Evolutionary conservation across 2,329 filamentous ascomycete genomes (phyloP).

Genomic region (Tolypocladium pustulatum): DNA sequence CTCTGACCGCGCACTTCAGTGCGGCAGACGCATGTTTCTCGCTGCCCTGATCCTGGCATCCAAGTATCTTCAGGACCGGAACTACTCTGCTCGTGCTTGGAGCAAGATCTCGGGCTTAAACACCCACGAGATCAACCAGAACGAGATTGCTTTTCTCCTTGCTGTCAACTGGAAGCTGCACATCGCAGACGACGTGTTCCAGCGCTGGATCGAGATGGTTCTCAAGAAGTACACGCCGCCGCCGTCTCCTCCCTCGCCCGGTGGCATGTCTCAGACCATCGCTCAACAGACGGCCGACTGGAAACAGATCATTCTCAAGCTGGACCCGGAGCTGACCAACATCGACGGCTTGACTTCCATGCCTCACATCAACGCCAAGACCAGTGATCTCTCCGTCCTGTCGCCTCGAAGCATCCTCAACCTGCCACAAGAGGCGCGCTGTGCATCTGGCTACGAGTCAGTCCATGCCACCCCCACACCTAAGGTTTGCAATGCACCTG

Average conservation of each 20-base stretch:
- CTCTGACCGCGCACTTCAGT: conserved; percentile 73
- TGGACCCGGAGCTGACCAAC: conserved; percentile 49
- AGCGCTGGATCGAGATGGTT: conserved; percentile 89
- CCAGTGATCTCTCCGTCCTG: conserved; percentile 23
- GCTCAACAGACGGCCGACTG: conserved; percentile 43
- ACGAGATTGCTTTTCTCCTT: conserved; percentile 83
- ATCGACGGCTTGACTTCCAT: conserved; percentile 38
- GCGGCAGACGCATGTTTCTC: conserved; percentile 94
- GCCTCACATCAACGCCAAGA: conserved; percentile 15
- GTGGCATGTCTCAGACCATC: conserved; percentile 28
- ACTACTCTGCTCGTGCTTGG: conserved; percentile 96
- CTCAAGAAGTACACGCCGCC: conserved; percentile 77
- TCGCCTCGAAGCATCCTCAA: conserved; percentile 35
- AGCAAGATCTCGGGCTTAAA: conserved; percentile 98
- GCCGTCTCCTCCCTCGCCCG: conserved; percentile 44
- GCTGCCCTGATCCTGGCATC: conserved; percentile 90
- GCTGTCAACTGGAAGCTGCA: conserved; percentile 93
- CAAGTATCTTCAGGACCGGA: conserved; percentile 95
- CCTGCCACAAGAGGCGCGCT: conserved; percentile 25
- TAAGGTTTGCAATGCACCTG: conserved; percentile 29
- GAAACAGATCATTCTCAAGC: conserved; percentile 45
- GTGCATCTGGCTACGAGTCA: conserved; percentile 23
- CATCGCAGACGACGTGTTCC: conserved; percentile 79
- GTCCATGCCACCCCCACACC: conserved; percentile 28
- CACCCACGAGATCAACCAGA: conserved; percentile 89